Evolutionary conservation across 1,139 yeast genomes (phyloP).

Genomic region (Lodderomyces metapsilosis): DNA sequence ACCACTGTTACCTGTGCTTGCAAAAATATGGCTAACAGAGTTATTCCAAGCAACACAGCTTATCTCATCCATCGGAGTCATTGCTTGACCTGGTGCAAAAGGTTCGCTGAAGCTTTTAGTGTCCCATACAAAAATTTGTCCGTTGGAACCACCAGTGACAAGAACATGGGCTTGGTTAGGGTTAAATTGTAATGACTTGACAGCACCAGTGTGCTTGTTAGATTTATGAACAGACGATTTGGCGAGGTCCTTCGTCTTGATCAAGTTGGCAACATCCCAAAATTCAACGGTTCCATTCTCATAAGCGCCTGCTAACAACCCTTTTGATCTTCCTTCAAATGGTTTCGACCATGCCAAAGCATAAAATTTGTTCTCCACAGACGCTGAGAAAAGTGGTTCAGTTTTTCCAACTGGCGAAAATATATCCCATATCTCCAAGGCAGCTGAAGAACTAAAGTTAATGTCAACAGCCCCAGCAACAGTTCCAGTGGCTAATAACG

Average conservation of each 20-base stretch:
- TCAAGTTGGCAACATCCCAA: conserved; percentile 59
- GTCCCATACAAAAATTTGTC: conserved; percentile 92
- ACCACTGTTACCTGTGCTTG: conserved; percentile 82
- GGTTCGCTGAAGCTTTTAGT: conserved; percentile 62
- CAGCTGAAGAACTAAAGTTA: conserved; percentile 74
- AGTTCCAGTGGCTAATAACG: conserved; percentile 84
- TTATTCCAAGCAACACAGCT: conserved; percentile 89
- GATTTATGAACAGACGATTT: conserved; percentile 49
- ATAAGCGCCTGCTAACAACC: conserved; percentile 82
- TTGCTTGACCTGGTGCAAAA: conserved; percentile 71
- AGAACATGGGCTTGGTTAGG: conserved; percentile 69
- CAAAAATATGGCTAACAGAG: conserved; percentile 80
- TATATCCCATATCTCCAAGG: conserved; percentile 76
- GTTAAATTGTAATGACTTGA: conserved; percentile 74
- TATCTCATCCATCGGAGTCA: conserved; percentile 81
- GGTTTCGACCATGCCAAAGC: conserved; percentile 86
- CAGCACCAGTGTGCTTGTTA: conserved; percentile 66
- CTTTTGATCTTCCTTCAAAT: conserved; percentile 50
- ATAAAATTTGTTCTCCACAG: conserved; percentile 64
- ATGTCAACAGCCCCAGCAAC: conserved; percentile 94
- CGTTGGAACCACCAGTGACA: conserved; percentile 84
- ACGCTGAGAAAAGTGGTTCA: conserved; percentile 50
- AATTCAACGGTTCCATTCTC: conserved; percentile 80
- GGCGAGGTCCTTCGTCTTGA: conserved; percentile 36
- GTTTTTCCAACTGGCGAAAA: conserved; percentile 43